Evolutionary conservation across 345 rosid species (phyloP).

Genomic region (Acer campestre): DNA sequence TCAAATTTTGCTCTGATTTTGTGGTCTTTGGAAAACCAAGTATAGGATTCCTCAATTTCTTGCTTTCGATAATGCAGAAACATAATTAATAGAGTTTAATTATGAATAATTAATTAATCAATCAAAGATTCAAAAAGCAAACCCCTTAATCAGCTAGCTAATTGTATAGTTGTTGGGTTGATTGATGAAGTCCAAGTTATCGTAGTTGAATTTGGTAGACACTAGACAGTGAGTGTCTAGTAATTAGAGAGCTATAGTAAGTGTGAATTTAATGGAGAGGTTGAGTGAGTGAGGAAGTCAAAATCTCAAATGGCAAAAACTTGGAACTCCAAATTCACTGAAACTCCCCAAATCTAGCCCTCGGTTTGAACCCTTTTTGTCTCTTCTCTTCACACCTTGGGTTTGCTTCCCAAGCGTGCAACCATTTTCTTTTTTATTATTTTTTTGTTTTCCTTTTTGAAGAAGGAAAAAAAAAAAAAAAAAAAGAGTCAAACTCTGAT

Average conservation of each 20-base stretch:
- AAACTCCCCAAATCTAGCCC: slow-evolving; percentile 54
- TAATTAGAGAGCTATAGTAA: slow-evolving; percentile 26
- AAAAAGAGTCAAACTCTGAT: slow-evolving; percentile 41
- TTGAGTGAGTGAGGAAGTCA: slow-evolving; percentile 39
- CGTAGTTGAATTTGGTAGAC: slow-evolving; percentile 22
- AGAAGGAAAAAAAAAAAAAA: not conserved
- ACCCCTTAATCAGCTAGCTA: too few relatives aligned
- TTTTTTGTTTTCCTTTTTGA: too few relatives aligned
- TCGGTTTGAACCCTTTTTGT: slow-evolving; percentile 51
- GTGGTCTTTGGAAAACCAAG: slow-evolving; percentile 49
- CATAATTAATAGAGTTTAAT: not conserved
- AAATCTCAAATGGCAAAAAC: slow-evolving; percentile 30
- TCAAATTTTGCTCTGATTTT: slow-evolving; percentile 38
- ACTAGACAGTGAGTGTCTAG: slow-evolving; percentile 24
- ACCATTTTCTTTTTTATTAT: not conserved
- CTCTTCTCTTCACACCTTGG: slow-evolving; percentile 43
- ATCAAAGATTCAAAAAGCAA: too few relatives aligned
- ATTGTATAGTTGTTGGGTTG: not conserved
- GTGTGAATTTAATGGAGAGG: slow-evolving; percentile 34
- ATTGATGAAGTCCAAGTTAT: slow-evolving; percentile 16
- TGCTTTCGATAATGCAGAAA: slow-evolving; percentile 31
- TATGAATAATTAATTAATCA: slow-evolving; percentile 7
- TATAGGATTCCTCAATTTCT: slow-evolving; percentile 50
- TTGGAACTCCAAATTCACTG: slow-evolving; percentile 68
- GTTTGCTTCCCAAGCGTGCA: slow-evolving; percentile 42